Evolutionary conservation across 2,329 filamentous ascomycete species (phyloP).

Genomic region (Meredithiella fracta): DNA sequence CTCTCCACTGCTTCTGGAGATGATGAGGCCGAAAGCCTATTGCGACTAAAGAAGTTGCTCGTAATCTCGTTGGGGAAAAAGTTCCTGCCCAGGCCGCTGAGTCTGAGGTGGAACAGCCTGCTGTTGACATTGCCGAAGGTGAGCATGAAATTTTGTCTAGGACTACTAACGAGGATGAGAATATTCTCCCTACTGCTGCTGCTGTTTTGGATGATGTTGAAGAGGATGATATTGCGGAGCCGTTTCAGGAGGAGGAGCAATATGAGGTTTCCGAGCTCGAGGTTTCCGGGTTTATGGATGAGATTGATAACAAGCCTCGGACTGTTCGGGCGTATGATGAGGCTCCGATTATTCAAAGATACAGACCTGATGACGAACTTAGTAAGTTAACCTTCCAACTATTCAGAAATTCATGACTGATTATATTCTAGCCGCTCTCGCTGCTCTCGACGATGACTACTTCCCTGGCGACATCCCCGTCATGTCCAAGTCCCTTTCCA

Average conservation of each 20-base stretch:
- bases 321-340: no score
- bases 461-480: neutral
- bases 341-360: neutral
- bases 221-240: neutral
- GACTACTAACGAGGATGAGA: slow-evolving; percentile 6
- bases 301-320: neutral
- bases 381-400: neutral
- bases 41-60: neutral
- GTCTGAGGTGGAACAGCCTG: neutral
- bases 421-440: neutral
- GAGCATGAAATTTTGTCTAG: slow-evolving; percentile 5
- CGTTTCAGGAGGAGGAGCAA: slow-evolving; percentile 6
- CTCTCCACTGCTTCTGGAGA: neutral
- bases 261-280: slow-evolving; percentile 3
- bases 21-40: neutral
- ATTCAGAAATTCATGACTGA: neutral
- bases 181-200: neutral
- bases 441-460: slow-evolving; percentile 4
- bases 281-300: slow-evolving; percentile 4
- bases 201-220: neutral
- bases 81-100: neutral
- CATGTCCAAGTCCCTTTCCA: neutral
- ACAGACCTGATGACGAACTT: slow-evolving; percentile 2
- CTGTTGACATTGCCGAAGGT: slow-evolving; percentile 3
- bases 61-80: neutral